Evolutionary conservation across 345 rosid genomes (phyloP), one percentile per base, ranked within the genome.

Genomic region (Linum trigynum): DNA sequence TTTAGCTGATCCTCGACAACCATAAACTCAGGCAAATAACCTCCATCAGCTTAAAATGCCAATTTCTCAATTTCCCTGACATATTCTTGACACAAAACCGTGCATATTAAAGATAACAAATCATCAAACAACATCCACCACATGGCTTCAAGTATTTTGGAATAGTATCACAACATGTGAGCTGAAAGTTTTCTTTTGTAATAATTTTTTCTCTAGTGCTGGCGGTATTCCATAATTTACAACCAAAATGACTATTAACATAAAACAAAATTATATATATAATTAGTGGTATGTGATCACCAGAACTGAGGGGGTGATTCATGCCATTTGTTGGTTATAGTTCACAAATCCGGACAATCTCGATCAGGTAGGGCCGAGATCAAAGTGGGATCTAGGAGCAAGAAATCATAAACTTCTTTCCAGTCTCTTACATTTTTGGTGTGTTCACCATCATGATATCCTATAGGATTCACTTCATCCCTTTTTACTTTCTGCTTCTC

Each of bases 401-500:
- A 55, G 36, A 70, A 64, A 68, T 82, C 86, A 68, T 77, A 77
- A 14, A 82, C 78, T 56, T 82, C 85, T 67, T 77, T 82, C 86
- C 86, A 79, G 50, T 82, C 86, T 69, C 86, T 75, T 53, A 79
- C 83, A 65, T 82, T 82, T 70, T 82, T 82, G 39, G 83, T 79
- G 43, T 75, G 76, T 69, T 82, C 85, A 6, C 40, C 37, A 1
- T 82, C 83, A 41, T 72, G 73, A 23, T 82, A 82, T 9, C 85
- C 83, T 59, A 69, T 0, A 9, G 53, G 65, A 3, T 14, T 57
- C 66, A 36, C 67, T 37, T 77, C 83, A 35, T 50, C 66, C 61
- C 72, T 73, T 62, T 74, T 69, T 15, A 77, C 65, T 77, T 79
- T 77, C 59, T 55, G 69, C 51, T 79, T 79, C 65, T 79, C 83